Evolutionary conservation across 1,139 yeast species (phyloP), one percentile per base, ranked within the genome.

Genomic region (Meyerozyma sp.): DNA sequence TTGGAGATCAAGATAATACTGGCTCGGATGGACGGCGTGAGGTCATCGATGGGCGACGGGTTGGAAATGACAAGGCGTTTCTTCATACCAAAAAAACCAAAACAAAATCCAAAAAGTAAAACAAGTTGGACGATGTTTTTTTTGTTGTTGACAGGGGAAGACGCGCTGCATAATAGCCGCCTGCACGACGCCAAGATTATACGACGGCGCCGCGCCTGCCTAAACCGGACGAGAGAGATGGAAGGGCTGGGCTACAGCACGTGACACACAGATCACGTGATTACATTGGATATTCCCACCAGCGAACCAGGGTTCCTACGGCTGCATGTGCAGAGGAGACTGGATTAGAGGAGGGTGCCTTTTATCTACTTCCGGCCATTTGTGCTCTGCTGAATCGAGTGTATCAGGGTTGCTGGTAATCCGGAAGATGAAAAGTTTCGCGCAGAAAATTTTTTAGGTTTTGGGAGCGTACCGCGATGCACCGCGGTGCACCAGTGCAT

Each of bases 361-460:
- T 54, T 56, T 42, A 48, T 73, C 74, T 73, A 64, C 77, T 68
- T 72, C 73, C 71, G 65, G 78, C 78, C 77, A 73, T 73, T 73
- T 71, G 47, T 72, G 78, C 78, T 66, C 53, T 59, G 64, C 74
- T 67, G 65, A 70, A 72, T 56, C 56, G 68, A 56, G 64, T 50
- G 55, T 40, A 49, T 70, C 61, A 68, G 75, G 63, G 55, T 70
- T 55, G 78, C 78, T 73, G 78, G 78, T 73, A 71, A 50, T 71
- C 77, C 75, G 60, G 71, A 72, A 68, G 76, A 30, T 30, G 34
- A 30, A 27, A n/a, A 27, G 13, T 11, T 27, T 27, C 29, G 29
- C 29, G 13, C 2, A 3, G 11, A n/a, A 27, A 27, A 27, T 11
- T 27, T 27, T 27, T 27, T 27, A 3, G 4, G 13, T 11, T n/a